Conservation (phyloP, 176 grass and related monocot genomes). For the Coix lacrymajobi region DNA sequence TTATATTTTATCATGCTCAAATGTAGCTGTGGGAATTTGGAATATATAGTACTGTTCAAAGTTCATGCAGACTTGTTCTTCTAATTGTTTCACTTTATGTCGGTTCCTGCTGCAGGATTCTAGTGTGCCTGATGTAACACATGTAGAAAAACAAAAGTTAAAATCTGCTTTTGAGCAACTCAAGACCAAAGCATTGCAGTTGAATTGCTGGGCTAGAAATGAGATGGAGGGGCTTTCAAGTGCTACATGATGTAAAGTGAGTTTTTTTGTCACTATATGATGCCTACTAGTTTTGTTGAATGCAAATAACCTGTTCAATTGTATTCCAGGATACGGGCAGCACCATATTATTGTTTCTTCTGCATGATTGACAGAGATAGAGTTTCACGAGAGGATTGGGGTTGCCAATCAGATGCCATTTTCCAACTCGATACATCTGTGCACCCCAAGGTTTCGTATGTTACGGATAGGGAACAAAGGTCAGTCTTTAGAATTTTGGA, state of each 20-base stretch:
- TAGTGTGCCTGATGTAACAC: slow-evolving; percentile 29
- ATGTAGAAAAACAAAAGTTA: slow-evolving; percentile 37
- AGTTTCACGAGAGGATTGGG: background rate
- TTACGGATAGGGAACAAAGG: background rate
- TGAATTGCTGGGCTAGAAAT: slow-evolving; percentile 37
- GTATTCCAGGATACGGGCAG: background rate
- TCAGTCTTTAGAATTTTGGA: background rate
- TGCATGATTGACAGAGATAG: background rate
- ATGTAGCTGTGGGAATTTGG: background rate
- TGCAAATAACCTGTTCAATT: background rate
- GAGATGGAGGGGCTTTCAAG: slow-evolving; percentile 34
- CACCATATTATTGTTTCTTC: background rate
- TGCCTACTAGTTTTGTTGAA: background rate
- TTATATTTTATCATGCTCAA: background rate
- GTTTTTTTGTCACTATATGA: background rate
- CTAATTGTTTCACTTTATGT: background rate
- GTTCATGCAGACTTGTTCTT: background rate
- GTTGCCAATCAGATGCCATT: background rate
- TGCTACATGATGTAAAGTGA: slow-evolving; percentile 12
- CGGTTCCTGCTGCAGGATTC: slow-evolving; percentile 26
- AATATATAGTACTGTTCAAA: background rate
- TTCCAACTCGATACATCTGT: background rate
- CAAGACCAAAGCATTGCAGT: slow-evolving; percentile 42
- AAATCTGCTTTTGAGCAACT: slow-evolving; percentile 50
- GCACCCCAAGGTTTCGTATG: background rate